A percentile compares a stretch with the other conserved stretches of the same genome.
phyloP scores from a whole-genome alignment of 176 grass and related monocot genomes.

The Bonia amplexicaulis region DNA sequence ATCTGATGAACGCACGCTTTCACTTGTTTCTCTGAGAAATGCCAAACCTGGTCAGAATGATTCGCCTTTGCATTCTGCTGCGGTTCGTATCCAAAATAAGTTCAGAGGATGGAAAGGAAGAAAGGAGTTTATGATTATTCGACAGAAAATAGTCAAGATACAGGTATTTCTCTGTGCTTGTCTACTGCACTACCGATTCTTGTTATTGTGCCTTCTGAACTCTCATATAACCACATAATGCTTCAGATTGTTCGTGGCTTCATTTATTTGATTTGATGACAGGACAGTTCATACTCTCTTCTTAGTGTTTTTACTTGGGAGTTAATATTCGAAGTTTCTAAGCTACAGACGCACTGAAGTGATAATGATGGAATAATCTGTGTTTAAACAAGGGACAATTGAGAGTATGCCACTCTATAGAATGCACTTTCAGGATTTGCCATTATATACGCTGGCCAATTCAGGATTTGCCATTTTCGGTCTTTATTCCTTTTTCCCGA shows the following conservation, averaged over 20 bases:
- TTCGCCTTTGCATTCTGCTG: slow-evolving; percentile 63
- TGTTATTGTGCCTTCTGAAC: not conserved
- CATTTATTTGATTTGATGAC: not conserved
- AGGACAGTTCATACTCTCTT: not conserved
- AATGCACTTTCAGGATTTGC: too few relatives aligned
- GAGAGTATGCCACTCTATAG: too few relatives aligned
- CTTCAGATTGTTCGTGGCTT: not conserved
- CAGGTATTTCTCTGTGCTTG: slow-evolving; percentile 52
- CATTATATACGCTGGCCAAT: too few relatives aligned
- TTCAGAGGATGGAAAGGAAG: slow-evolving; percentile 98
- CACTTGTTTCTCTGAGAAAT: slow-evolving; percentile 72
- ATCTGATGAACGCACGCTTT: slow-evolving; percentile 74
- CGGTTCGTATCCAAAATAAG: slow-evolving; percentile 95
- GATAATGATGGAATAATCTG: not conserved
- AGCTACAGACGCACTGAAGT: not conserved
- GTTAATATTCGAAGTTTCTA: not conserved
- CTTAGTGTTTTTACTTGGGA: not conserved
- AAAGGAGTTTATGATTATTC: slow-evolving; percentile 89
- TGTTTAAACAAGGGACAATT: too few relatives aligned
- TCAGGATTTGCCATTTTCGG: too few relatives aligned
- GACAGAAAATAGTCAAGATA: slow-evolving; percentile 94
- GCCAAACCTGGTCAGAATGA: slow-evolving; percentile 60
- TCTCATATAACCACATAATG: not conserved
- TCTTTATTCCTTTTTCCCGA: too few relatives aligned
- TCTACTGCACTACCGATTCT: not conserved